Evolutionary conservation across 805 yeast genomes (phyloP).

Genomic region (Grigorovia yakushimaensis): DNA sequence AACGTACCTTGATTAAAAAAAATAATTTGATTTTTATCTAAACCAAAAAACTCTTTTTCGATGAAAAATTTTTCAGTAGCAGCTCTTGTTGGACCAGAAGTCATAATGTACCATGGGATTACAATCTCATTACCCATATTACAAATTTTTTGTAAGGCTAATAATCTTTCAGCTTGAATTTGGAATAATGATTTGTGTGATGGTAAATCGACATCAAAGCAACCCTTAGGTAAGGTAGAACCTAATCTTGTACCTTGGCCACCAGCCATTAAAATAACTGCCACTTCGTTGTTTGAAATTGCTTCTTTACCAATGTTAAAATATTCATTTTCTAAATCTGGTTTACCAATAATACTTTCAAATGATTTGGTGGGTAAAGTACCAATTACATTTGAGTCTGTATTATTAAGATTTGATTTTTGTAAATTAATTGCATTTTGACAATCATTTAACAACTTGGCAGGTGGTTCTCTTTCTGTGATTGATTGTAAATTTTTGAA

Average conservation of each 20-base stretch:
- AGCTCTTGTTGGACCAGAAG: constrained; percentile 75
- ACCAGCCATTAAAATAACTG: constrained; percentile 90
- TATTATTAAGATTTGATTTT: constrained; percentile 18
- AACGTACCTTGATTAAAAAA: constrained; percentile 93
- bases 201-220: constrained; percentile 79
- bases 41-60: constrained; percentile 60
- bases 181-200: constrained; percentile 79
- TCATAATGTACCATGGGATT: constrained; percentile 89
- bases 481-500: constrained; percentile 24
- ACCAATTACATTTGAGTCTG: constrained; percentile 24
- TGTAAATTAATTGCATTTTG: constrained; percentile 34
- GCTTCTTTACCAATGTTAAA: constrained; percentile 51
- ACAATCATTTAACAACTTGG: constrained; percentile 31
- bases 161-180: constrained; percentile 81
- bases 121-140: constrained; percentile 7
- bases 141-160: constrained; percentile 42
- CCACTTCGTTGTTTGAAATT: constrained; percentile 65
- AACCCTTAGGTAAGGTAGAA: constrained; percentile 85
- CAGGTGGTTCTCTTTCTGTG: constrained; percentile 13
- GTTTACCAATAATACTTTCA: constrained; percentile 34
- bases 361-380: constrained; percentile 50
- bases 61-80: constrained; percentile 66
- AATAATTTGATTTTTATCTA: constrained; percentile 45
- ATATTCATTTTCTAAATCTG: constrained; percentile 34
- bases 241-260: constrained; percentile 98